A percentile compares a stretch with the other conserved stretches of the same genome.
These are phyloP conservation scores for Fusarium kyushuense DNA, from an alignment of 2,329 filamentous ascomycete species.

Conservation along the genomic window DNA sequence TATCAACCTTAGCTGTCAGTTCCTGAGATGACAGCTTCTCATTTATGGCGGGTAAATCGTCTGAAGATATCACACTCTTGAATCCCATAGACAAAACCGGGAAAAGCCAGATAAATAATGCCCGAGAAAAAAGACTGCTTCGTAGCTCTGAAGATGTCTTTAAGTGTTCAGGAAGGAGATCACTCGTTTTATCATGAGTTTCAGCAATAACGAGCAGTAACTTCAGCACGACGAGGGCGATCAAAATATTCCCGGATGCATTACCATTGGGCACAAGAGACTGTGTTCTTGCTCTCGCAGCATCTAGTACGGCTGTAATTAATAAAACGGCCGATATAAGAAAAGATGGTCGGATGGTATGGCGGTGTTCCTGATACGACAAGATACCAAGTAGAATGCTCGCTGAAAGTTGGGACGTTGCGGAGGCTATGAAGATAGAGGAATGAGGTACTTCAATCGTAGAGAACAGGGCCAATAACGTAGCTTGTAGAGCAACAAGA, in stretches of 20 bases:
- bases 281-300: slow-evolving; percentile 2
- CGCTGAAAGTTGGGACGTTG: neutral
- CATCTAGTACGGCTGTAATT: neutral
- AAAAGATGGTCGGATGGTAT: neutral
- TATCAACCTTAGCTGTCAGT: neutral
- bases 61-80: neutral
- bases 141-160: slow-evolving; percentile 2
- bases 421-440: neutral
- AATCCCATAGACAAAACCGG: neutral
- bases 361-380: neutral
- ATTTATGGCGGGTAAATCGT: neutral
- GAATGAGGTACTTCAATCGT: neutral
- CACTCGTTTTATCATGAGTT: neutral
- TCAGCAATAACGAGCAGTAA: neutral
- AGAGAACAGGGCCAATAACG: neutral
- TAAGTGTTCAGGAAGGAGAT: neutral
- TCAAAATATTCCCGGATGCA: neutral
- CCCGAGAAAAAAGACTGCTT: neutral
- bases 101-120: slow-evolving; percentile 1
- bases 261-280: neutral
- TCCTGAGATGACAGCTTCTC: neutral
- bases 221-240: neutral
- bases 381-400: neutral
- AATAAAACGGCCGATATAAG: neutral
- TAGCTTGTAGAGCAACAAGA: neutral